Conservation (phyloP, 164 flowering plant species). For the Santalum album region DNA sequence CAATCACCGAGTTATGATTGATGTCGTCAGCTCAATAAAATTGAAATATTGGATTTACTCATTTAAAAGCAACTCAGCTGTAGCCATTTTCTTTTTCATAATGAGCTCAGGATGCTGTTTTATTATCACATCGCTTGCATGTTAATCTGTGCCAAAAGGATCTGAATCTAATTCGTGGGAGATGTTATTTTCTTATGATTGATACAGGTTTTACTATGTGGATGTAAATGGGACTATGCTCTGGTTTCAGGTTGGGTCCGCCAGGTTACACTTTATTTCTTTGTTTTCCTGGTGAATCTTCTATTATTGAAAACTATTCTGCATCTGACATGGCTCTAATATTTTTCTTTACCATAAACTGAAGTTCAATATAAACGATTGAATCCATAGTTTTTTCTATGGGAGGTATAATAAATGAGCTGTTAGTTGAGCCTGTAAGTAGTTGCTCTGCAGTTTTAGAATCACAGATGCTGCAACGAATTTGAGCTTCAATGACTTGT, state of each 20-base stretch:
- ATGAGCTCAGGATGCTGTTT: not conserved
- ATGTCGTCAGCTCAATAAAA: too few species aligned
- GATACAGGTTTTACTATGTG: conserved; percentile 71
- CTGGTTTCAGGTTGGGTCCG: conserved; percentile 98
- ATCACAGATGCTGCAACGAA: not conserved
- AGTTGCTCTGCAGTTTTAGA: too few species aligned
- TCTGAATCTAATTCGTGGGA: not conserved
- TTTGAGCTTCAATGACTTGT: not conserved
- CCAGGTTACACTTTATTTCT: conserved; percentile 52
- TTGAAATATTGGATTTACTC: too few species aligned
- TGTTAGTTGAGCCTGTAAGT: too few species aligned
- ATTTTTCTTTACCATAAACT: too few species aligned
- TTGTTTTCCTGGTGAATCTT: conserved; percentile 8
- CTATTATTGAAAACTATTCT: not conserved
- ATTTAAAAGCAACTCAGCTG: too few species aligned
- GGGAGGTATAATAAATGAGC: too few species aligned
- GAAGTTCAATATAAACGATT: too few species aligned
- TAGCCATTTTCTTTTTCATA: too few species aligned
- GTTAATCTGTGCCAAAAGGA: too few species aligned
- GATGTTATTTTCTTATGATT: not conserved
- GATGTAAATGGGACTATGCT: conserved; percentile 59
- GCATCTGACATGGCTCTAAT: not conserved
- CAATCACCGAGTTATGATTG: too few species aligned
- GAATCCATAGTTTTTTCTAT: too few species aligned
- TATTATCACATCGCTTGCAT: not conserved